A percentile compares a stretch with the other conserved stretches of the same genome.
Conservation (phyloP, 2,329 filamentous ascomycete species). For the Didymellaceae sp. region DNA sequence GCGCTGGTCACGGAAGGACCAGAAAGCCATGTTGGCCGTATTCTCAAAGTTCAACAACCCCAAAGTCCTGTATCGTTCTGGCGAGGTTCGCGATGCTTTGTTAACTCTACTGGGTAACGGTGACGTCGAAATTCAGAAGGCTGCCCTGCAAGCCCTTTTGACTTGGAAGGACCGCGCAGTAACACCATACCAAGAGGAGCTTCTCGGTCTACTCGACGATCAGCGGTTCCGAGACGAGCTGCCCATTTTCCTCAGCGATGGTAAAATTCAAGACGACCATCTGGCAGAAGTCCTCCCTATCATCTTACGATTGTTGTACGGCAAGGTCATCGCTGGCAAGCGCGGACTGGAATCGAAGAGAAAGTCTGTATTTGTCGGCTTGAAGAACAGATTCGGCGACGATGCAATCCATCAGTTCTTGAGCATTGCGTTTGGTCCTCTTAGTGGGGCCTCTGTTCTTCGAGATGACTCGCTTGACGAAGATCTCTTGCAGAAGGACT, state of each 20-base stretch:
- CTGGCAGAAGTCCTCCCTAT: constrained; percentile 80
- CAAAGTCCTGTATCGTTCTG: constrained; percentile 77
- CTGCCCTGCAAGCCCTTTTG: constrained; percentile 81
- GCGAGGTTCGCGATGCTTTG: constrained; percentile 77
- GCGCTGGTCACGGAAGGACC: constrained; percentile 77
- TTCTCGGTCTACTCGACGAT: constrained; percentile 88
- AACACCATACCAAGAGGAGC: constrained; percentile 79
- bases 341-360: constrained; percentile 82
- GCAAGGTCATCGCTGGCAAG: constrained; percentile 82
- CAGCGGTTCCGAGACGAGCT: constrained; percentile 91
- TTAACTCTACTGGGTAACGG: constrained; percentile 82
- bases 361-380: constrained; percentile 73
- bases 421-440: constrained; percentile 76
- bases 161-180: constrained; percentile 86
- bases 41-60: constrained; percentile 89
- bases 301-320: constrained; percentile 85
- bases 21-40: constrained; percentile 80
- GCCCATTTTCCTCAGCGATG: constrained; percentile 79
- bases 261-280: constrained; percentile 74
- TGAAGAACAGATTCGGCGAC: constrained; percentile 74
- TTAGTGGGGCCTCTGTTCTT: constrained; percentile 67
- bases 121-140: constrained; percentile 86
- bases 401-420: constrained; percentile 82
- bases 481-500: constrained; percentile 52
- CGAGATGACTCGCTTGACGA: constrained; percentile 58